Evolutionary conservation across 768 basidiomycete species (phyloP).

Genomic region (Serpula lacrymans): DNA sequence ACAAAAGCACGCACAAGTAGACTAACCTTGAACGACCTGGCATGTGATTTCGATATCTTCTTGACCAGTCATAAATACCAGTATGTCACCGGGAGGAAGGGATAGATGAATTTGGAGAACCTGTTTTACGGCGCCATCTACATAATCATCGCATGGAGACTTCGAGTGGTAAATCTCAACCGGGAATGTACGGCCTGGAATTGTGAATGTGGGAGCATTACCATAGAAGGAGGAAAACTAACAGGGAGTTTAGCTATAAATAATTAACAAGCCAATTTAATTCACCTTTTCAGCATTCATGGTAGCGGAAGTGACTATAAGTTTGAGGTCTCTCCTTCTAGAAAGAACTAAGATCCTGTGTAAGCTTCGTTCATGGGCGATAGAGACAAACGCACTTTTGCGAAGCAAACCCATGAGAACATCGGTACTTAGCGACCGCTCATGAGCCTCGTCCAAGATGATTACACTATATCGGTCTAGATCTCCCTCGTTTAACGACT

Average conservation of each 20-base stretch:
- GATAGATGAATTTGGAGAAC: constrained; percentile 96
- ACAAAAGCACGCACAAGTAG: constrained; percentile 5
- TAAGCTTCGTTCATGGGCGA: too few species aligned
- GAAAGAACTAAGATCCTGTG: constrained; percentile 65
- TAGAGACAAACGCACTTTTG: constrained; percentile 67
- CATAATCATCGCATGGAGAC: constrained; percentile 98
- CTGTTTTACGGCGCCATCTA: constrained; percentile 97
- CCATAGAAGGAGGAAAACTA: constrained; percentile 96
- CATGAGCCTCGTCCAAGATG: constrained; percentile 99
- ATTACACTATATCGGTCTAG: constrained; percentile 95
- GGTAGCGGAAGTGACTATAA: constrained; percentile 97
- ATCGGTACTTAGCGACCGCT: constrained; percentile 95
- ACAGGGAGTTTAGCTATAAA: not conserved
- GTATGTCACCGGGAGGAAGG: constrained; percentile 86
- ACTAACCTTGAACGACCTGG: constrained; percentile 82
- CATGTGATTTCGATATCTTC: constrained; percentile 99
- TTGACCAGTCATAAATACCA: constrained; percentile 99
- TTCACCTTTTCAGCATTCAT: constrained; percentile 98
- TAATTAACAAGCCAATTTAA: not conserved
- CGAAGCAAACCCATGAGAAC: constrained; percentile 94
- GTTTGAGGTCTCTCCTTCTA: constrained; percentile 86
- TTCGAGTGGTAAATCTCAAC: constrained; percentile 96
- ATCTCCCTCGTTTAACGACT: constrained; percentile 98
- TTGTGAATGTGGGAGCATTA: constrained; percentile 91
- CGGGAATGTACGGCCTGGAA: constrained; percentile 93